These are phyloP conservation scores for Malassezia japonica DNA, from an alignment of 1,284 basidiomycete species.

Conservation along the genomic window DNA sequence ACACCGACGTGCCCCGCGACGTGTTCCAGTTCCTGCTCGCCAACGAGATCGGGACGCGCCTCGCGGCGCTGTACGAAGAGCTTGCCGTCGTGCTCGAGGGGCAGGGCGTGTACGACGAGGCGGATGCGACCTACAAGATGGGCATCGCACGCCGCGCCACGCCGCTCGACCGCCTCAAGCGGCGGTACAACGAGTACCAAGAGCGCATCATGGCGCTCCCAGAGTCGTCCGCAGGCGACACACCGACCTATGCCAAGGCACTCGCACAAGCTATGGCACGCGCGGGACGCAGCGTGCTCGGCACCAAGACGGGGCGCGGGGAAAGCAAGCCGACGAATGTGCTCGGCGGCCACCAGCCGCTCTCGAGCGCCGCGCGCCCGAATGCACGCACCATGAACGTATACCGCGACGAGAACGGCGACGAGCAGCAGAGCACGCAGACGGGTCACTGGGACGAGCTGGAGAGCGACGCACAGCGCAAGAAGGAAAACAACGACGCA, in stretches of 20 bases:
- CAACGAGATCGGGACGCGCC: constrained; percentile 67
- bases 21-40: constrained; percentile 59
- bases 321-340: constrained; percentile 14
- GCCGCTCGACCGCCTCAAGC: constrained; percentile 75
- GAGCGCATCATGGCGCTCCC: constrained; percentile 50
- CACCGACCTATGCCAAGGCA: constrained; percentile 23
- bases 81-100: constrained; percentile 67
- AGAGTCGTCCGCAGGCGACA: constrained; percentile 8
- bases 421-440: neutral
- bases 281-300: constrained; percentile 38
- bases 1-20: constrained; percentile 39
- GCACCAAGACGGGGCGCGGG: constrained; percentile 21
- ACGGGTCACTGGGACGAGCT: constrained; percentile 29
- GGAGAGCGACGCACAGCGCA: constrained; percentile 24
- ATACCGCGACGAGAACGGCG: constrained; percentile 16
- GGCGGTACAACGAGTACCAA: constrained; percentile 71
- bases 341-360: constrained; percentile 12
- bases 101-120: constrained; percentile 54
- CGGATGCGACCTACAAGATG: constrained; percentile 70
- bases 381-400: constrained; percentile 17
- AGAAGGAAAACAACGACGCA: constrained; percentile 25
- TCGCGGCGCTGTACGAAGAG: constrained; percentile 73
- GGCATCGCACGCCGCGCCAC: constrained; percentile 73
- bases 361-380: neutral
- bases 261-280: constrained; percentile 36